Base-by-base conservation (phyloP, 208 protist genomes). In the Leptomonas seymouri region DNA sequence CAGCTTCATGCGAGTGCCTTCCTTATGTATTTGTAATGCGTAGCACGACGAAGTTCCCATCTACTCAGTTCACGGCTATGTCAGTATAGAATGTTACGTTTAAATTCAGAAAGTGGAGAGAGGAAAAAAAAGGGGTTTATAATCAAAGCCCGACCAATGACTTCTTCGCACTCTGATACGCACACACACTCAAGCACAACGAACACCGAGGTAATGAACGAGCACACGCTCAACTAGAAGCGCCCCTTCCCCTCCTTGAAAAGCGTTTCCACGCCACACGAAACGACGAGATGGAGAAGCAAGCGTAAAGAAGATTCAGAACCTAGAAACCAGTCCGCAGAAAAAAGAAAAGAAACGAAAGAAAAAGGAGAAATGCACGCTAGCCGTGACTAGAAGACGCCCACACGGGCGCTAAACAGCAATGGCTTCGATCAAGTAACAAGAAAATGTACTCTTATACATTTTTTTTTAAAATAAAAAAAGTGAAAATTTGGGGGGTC, bases 181-280 rank as follows among this genome's bases (percentile, higher is more conserved):
- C 18, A 59, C 34, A 20, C 54, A 44, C 20, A 59, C 20, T 11
- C 9, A 23, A 39, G 46, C 34, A 60, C 42, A n/a, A 53, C 25
- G 20, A 1, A 56, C 30, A 7, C 25, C 27, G 31, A 34, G n/a
- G 45, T 67, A 67, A 27, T 66, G 58, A 11, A 66, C 50, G 58
- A 53, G 61, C 61, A 62, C 61, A 67, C 48, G 61, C 61, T 67
- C 46, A 15, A 48, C 55, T 67, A 39, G 0, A 28, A 67, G 7
- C 57, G 46, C 25, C 15, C 44, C 5, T 50, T 27, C 9, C 21
- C 18, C 16, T 64, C n/a, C 34, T 39, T 39, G 34, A 39, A 39
- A 39, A n/a, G n/a, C 34, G 34, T 44, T 31, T 49, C 18, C 44
- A 48, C 44, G 20, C 4, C 49, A 15, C 4, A 39, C 4, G 18